Conservation (phyloP, 2,329 filamentous ascomycete species). For the Ophiostoma piceae region DNA sequence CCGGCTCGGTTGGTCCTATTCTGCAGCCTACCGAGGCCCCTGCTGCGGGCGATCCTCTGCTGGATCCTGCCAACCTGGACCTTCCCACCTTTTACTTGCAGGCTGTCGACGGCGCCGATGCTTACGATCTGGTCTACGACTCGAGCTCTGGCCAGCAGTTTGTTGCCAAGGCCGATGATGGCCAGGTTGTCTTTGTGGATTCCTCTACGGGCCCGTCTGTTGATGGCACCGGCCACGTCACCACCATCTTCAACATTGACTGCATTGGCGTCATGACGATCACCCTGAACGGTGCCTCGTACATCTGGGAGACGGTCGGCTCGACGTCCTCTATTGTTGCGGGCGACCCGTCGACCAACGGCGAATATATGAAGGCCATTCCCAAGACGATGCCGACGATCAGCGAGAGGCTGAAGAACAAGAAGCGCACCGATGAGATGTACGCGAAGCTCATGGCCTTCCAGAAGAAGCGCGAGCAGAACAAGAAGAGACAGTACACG, state of each 20-base stretch:
- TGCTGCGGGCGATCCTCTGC: slow-evolving; percentile 15
- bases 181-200: slow-evolving; percentile 20
- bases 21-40: slow-evolving; percentile 20
- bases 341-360: slow-evolving; percentile 9
- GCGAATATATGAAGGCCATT: slow-evolving; percentile 17
- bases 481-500: slow-evolving; percentile 13
- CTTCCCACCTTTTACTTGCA: slow-evolving; percentile 17
- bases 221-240: slow-evolving; percentile 12
- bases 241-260: slow-evolving; percentile 21
- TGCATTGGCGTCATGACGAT: slow-evolving; percentile 20
- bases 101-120: neutral
- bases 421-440: slow-evolving; percentile 13
- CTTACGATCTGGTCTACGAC: slow-evolving; percentile 1
- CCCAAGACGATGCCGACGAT: slow-evolving; percentile 19
- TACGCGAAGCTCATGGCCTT: slow-evolving; percentile 17
- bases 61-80: slow-evolving; percentile 17
- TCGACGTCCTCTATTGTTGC: slow-evolving; percentile 8
- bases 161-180: neutral
- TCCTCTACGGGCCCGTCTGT: slow-evolving; percentile 16
- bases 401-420: slow-evolving; percentile 13
- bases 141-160: neutral
- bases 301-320: neutral
- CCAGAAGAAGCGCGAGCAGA: slow-evolving; percentile 6
- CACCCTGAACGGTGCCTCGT: slow-evolving; percentile 14
- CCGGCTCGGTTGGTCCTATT: slow-evolving; percentile 17